Base-by-base conservation (phyloP, 1,284 basidiomycete species). In the Pseudozyma hubeiensis region DNA sequence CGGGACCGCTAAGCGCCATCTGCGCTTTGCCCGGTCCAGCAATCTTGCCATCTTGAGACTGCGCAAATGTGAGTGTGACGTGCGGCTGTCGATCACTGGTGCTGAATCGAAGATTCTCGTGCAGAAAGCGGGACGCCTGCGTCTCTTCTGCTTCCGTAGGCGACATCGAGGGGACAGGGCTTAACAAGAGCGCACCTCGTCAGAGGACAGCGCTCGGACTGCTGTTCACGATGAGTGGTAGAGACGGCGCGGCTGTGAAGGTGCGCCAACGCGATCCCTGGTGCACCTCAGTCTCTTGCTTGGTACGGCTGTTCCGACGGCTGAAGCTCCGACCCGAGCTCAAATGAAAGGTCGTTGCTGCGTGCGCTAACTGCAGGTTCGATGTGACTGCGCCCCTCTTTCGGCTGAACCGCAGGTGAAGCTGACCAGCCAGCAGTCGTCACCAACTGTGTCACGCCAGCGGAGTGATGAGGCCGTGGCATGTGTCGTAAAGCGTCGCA, bases 1-100 rank as follows among this genome's bases (percentile, higher is more conserved):
- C 92, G 39, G 87, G 85, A 1, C 95, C 91, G 76, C 93, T 95
- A 53, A 99, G 87, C 17, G 89, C 88, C 37, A 99, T 88, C 85
- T 94, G 93, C 73, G 87, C 86, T 7, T 93, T 91, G 14, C 87
- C 87, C 5, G 85, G 84, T 0, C 93, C 94, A 0, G 93, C 93
- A 67, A 98, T 96, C 85, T 94, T 95, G 34, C 90, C 93, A 86
- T 99, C 95, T 49, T 95, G 86, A 1, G 93, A 96, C 84, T 98
- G 95, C 1, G 96, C 96, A 86, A 95, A 99, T 1, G 96, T 97
- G 9, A 99, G 86, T 0, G 95, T 98, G 37, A 89, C 86, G 57
- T 82, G 67, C 64, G 55, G 78, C 11, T 56, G 58, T 10, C 37
- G 34, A 16, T 30, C 6, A 8, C 10, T 24, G 37, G 14, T 11